Percentiles rank a stretch among this genome's conserved stretches.
These are phyloP conservation scores for Teunomyces stri DNA, from an alignment of 805 yeast species.

Conservation along the genomic window DNA sequence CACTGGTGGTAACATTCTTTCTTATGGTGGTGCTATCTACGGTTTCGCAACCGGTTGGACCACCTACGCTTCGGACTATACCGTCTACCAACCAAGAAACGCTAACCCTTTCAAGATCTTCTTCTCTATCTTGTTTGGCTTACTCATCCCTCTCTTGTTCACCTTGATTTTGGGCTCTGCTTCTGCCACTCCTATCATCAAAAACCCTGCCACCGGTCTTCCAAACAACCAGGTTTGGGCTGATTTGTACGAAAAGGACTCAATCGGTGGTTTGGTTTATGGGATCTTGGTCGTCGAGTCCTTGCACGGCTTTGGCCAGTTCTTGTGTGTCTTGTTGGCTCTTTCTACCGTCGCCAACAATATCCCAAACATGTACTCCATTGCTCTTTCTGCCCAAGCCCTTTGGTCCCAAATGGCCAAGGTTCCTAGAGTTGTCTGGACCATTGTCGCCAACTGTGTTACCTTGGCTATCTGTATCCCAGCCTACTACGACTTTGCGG, in stretches of 20 bases:
- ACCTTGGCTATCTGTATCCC: slow-evolving; percentile 88
- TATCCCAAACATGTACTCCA: slow-evolving; percentile 91
- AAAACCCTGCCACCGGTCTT: slow-evolving; percentile 52
- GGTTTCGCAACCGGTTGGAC: slow-evolving; percentile 97
- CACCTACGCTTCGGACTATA: slow-evolving; percentile 88
- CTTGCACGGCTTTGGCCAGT: slow-evolving; percentile 84
- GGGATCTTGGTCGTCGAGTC: slow-evolving; percentile 76
- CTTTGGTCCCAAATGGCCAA: slow-evolving; percentile 70
- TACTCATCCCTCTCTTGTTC: slow-evolving; percentile 66
- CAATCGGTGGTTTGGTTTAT: slow-evolving; percentile 81
- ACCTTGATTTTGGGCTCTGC: slow-evolving; percentile 86
- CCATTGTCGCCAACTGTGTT: slow-evolving; percentile 67
- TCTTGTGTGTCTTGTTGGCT: slow-evolving; percentile 81
- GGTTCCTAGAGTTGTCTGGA: slow-evolving; percentile 84
- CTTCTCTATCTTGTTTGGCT: slow-evolving; percentile 60
- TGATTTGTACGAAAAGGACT: slow-evolving; percentile 48
- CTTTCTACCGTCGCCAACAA: slow-evolving; percentile 87
- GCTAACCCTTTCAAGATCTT: slow-evolving; percentile 61
- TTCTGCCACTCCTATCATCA: slow-evolving; percentile 63
- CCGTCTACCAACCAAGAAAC: slow-evolving; percentile 76
- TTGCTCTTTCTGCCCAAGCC: slow-evolving; percentile 83
- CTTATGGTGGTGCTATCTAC: slow-evolving; percentile 78
- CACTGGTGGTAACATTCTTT: slow-evolving; percentile 72
- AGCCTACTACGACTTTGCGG: slow-evolving; percentile 70
- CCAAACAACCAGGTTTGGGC: slow-evolving; percentile 43